phyloP scores from a whole-genome alignment of 139 green algal species.

The Haematococcus lacustris region DNA sequence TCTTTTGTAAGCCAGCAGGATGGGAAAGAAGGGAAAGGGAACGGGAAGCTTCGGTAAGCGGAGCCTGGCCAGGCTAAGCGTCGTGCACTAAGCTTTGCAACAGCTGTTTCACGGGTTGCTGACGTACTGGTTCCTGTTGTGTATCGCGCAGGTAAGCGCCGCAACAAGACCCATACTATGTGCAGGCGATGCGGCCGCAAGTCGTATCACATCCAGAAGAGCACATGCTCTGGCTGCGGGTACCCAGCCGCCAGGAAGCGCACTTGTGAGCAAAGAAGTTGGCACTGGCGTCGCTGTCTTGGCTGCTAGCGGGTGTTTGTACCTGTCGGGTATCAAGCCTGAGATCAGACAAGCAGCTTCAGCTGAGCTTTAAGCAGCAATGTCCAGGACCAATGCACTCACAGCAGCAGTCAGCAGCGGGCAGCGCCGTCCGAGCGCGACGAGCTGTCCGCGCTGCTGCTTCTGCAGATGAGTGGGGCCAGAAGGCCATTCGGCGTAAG shows the following conservation, averaged over 20 bases:
- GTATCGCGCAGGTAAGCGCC: conserved; percentile 72
- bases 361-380: too few relatives aligned
- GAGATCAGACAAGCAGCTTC: too few relatives aligned
- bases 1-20: too few relatives aligned
- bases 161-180: conserved; percentile 96
- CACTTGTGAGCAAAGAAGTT: conserved; percentile 95
- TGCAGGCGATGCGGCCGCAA: conserved; percentile 86
- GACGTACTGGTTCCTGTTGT: too few relatives aligned
- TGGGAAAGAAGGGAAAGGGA: conserved; percentile 93
- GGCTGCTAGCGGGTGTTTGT: too few relatives aligned
- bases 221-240: conserved; percentile 80
- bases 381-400: too few relatives aligned
- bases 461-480: conserved; percentile 90
- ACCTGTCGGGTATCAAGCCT: too few relatives aligned
- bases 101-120: neutral
- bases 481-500: conserved; percentile 96
- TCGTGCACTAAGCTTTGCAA: neutral
- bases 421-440: too few relatives aligned
- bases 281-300: too few relatives aligned
- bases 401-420: too few relatives aligned
- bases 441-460: conserved; percentile 5
- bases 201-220: conserved; percentile 96
- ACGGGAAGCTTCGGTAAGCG: conserved; percentile 86
- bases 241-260: conserved; percentile 91
- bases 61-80: neutral